These are phyloP conservation scores for Physcia stellaris DNA, from an alignment of 495 filamentous ascomycete species.

Conservation along the genomic window DNA sequence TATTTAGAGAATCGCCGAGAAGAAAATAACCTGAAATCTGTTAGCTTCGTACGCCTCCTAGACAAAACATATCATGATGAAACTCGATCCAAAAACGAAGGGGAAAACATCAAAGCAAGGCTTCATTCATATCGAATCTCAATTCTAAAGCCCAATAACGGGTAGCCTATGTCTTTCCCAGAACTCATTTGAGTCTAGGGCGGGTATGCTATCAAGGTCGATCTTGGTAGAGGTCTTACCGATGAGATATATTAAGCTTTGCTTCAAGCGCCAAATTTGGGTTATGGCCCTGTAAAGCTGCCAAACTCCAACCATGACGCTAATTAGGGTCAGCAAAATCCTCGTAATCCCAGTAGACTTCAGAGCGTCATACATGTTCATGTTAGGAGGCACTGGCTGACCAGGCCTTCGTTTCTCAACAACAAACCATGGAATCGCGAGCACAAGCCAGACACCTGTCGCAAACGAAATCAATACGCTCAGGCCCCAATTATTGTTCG, in stretches of 20 bases:
- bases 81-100: too few relatives aligned
- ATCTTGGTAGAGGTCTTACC: conserved; percentile 18
- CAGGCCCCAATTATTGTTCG: conserved; percentile 51
- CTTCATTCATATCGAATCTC: too few relatives aligned
- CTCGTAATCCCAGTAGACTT: conserved; percentile 6
- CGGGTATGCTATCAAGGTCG: not conserved
- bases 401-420: conserved; percentile 49
- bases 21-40: conserved; percentile 40
- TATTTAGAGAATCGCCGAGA: conserved; percentile 50
- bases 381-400: conserved; percentile 29
- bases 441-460: conserved; percentile 45
- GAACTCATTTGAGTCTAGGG: too few relatives aligned
- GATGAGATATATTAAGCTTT: conserved; percentile 48
- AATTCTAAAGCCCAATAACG: too few relatives aligned
- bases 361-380: conserved; percentile 19
- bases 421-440: conserved; percentile 50
- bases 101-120: too few relatives aligned
- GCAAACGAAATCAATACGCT: conserved; percentile 51
- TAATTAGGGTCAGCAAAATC: conserved; percentile 18
- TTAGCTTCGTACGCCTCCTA: too few relatives aligned
- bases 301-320: conserved; percentile 40
- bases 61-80: too few relatives aligned
- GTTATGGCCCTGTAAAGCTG: conserved; percentile 41
- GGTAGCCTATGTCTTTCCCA: too few relatives aligned
- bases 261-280: conserved; percentile 49